These are phyloP conservation scores for Mycena floridula DNA, from an alignment of 768 basidiomycete species.

Conservation along the genomic window DNA sequence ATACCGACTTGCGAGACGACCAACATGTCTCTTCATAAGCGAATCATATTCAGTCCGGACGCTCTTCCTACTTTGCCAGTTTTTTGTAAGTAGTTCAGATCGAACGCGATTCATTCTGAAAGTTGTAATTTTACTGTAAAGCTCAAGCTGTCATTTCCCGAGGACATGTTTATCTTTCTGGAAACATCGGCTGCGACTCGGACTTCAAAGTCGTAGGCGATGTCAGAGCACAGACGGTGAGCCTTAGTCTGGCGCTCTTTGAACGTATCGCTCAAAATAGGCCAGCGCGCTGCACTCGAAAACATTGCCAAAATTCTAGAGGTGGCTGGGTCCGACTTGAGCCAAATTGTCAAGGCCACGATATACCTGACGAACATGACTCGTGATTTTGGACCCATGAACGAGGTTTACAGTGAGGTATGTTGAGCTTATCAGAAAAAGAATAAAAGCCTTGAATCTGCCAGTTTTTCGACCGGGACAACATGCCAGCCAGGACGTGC, in stretches of 20 bases:
- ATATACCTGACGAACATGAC: slow-evolving; percentile 33
- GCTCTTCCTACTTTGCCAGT: slow-evolving; percentile 29
- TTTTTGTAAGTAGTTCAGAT: slow-evolving; percentile 23
- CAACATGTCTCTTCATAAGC: not conserved
- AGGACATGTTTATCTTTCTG: slow-evolving; percentile 29
- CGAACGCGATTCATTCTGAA: not conserved
- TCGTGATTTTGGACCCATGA: slow-evolving; percentile 30
- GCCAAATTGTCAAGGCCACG: slow-evolving; percentile 36
- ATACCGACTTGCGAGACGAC: not conserved
- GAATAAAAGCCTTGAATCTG: not conserved
- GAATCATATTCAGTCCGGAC: slow-evolving; percentile 22
- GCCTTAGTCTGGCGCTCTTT: no score
- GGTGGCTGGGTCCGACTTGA: slow-evolving; percentile 33
- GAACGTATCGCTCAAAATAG: not conserved
- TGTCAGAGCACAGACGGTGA: slow-evolving; percentile 29
- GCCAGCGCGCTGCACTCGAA: slow-evolving; percentile 29
- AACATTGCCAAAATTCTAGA: slow-evolving; percentile 35
- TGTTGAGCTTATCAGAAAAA: not conserved
- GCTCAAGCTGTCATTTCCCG: slow-evolving; percentile 34
- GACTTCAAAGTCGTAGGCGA: slow-evolving; percentile 27
- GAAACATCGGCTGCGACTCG: slow-evolving; percentile 30
- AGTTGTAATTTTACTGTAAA: slow-evolving; percentile 6
- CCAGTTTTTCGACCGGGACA: slow-evolving; percentile 42
- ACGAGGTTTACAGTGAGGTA: slow-evolving; percentile 33
- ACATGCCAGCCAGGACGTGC: slow-evolving; percentile 52